Evolutionary conservation across 495 filamentous ascomycete species (phyloP), one percentile per base, ranked within the genome.

Genomic region (Clavariopsis aquatica): DNA sequence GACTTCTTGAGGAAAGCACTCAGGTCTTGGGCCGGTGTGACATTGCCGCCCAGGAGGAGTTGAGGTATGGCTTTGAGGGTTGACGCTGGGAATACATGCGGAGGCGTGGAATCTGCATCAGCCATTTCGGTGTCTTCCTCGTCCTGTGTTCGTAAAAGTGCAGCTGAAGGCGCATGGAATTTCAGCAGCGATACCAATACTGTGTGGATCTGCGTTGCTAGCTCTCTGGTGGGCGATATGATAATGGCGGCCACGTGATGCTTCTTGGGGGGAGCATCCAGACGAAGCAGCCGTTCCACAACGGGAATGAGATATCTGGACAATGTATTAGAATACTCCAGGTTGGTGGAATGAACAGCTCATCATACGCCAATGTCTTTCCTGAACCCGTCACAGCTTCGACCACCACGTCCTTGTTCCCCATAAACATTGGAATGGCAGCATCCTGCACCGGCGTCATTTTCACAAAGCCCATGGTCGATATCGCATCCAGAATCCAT

Each of bases 371-470:
- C 45, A 97, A 78, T 0, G 94, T 98, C 76, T 98, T 98, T 47
- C 94, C 94, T 72, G 89, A 94, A 8, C 95, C 94, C 1, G 94
- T 98, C 8, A 97, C 94, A 1, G 94, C 95, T 74, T 96, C 93
- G 27, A 97, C 93, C 2, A 98, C 93, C 0, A 98, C 93, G 77
- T 98, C 94, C 70, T 97, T 97, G 75, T 98, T 91, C 8, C 86
- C 87, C 77, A 91, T 86, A 75, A 97, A 96, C 17, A 96, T 82
- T 12, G 93, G 93, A 66, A 98, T 91, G 17, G 89, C 88, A n/a
- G 89, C 93, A 23, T 92, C 90, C 75, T 98, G 94, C 17, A 97
- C 94, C 0, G 94, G 94, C 2, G 94, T 98, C 78, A 93, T 95
- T 69, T 87, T 85, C 49, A 80, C 80, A 74, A 96, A 96, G 49